Conservation (phyloP, 2,329 filamentous ascomycete species). For the Fusarium proliferatum region DNA sequence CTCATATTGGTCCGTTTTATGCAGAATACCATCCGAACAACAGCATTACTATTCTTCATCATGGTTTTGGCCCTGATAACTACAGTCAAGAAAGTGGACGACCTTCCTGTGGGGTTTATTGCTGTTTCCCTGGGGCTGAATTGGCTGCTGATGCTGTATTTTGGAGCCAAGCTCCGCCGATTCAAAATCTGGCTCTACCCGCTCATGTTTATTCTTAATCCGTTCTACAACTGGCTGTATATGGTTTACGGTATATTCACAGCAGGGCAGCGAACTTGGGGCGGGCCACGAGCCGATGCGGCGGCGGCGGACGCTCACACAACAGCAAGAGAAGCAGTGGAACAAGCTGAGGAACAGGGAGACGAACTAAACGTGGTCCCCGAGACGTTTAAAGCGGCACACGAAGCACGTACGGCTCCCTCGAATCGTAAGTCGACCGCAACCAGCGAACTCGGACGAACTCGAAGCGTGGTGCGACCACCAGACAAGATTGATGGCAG, state of each 20-base stretch:
- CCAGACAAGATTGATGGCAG: constrained; percentile 80
- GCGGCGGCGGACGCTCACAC: constrained; percentile 80
- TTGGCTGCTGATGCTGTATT: constrained; percentile 96
- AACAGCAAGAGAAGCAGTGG: constrained; percentile 84
- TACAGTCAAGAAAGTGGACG: constrained; percentile 79
- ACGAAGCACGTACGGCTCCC: constrained; percentile 58
- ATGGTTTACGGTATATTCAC: constrained; percentile 98
- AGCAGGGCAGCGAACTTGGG: constrained; percentile 94
- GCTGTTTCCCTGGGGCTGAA: constrained; percentile 92
- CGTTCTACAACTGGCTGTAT: constrained; percentile 98
- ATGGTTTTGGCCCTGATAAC: constrained; percentile 88
- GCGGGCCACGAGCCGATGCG: constrained; percentile 90
- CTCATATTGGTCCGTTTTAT: constrained; percentile 89
- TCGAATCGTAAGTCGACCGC: constrained; percentile 43
- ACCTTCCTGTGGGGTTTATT: constrained; percentile 93
- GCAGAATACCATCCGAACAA: constrained; percentile 96
- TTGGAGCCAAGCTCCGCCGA: constrained; percentile 84
- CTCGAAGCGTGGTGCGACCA: constrained; percentile 73
- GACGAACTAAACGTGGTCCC: constrained; percentile 92
- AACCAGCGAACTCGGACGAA: constrained; percentile 56
- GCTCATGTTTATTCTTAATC: constrained; percentile 93
- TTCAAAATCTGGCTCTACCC: constrained; percentile 97
- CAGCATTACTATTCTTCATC: constrained; percentile 92
- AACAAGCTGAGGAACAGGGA: constrained; percentile 79
- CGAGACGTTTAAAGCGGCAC: constrained; percentile 79